Evolutionary conservation across 2,329 filamentous ascomycete genomes (phyloP).

Genomic region (Cladosporium sp.): DNA sequence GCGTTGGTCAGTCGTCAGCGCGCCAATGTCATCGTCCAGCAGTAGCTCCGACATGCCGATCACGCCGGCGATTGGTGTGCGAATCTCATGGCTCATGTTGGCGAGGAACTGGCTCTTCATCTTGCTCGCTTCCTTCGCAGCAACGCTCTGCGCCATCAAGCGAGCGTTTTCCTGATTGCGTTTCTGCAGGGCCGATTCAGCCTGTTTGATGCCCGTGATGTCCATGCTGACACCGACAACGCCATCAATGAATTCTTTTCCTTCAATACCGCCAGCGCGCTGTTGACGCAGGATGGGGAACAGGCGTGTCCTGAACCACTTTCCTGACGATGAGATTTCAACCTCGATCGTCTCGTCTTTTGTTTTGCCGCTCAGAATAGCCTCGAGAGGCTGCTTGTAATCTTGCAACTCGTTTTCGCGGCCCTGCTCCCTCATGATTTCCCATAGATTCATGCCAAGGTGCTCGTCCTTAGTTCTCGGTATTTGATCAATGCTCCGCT

Average conservation of each 20-base stretch:
- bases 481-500: conserved; percentile 9
- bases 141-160: conserved; percentile 69
- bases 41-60: conserved; percentile 76
- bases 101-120: conserved; percentile 77
- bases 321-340: conserved; percentile 51
- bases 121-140: conserved; percentile 74
- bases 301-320: conserved; percentile 69
- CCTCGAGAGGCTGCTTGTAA: conserved; percentile 57
- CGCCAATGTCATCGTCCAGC: conserved; percentile 53
- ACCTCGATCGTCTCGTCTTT: conserved; percentile 63
- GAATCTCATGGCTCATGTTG: conserved; percentile 47
- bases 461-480: conserved; percentile 24
- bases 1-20: conserved; percentile 63
- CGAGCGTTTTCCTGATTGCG: conserved; percentile 69
- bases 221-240: conserved; percentile 79
- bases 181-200: conserved; percentile 59
- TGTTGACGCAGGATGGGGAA: conserved; percentile 61
- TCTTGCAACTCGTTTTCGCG: conserved; percentile 29
- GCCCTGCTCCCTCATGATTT: conserved; percentile 50
- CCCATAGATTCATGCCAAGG: conserved; percentile 60
- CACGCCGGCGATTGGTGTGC: conserved; percentile 68
- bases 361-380: conserved; percentile 59
- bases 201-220: conserved; percentile 66
- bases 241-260: conserved; percentile 58
- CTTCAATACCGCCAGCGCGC: conserved; percentile 48